Evolutionary conservation across 345 rosid genomes (phyloP), one percentile per base, ranked within the genome.

Genomic region (Passiflora organensis): DNA sequence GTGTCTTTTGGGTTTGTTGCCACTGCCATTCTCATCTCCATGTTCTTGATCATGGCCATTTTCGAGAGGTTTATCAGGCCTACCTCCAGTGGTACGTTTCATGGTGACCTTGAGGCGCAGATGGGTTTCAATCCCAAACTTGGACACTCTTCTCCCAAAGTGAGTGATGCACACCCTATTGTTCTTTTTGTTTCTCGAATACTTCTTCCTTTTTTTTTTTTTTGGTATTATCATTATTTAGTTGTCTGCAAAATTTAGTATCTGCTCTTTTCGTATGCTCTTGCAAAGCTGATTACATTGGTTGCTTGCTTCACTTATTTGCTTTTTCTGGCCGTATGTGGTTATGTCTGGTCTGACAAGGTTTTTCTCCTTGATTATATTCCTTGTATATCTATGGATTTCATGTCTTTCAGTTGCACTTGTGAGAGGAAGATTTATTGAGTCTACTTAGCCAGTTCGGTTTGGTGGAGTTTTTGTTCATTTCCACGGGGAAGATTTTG

Each of bases 1-100:
- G 87, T 90, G 54, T 82, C 97, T 10, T 87, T 89, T 58, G 86
- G 95, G 32, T 82, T 89, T 63, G 87, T 83, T 19, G 95, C 91
- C 13, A 89, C 95, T 12, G 94, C 89, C 60, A 78, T 85, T 69
- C 87, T 87, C 68, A 78, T 87, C 44, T 80, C 83, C 47, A 81
- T 87, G 85, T 90, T 90, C 76, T 83, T 90, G 32, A 75, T 81
- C 56, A 73, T 87, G 72, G 97, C 94, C 53, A 74, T 90, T 16
- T 87, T 90, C 45, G 97, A 90, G 72, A 82, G 87, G 67, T 84
- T 84, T 60, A 67, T 74, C 41, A 59, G 85, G 48, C 73, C 79
- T 32, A 72, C 71, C 3, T 20, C 72, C 25, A 34, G 32, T 51
- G 50, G 52, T 48, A 61, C 59, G n/a, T n/a, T n/a, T 56, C 64